Evolutionary conservation across 345 rosid species (phyloP), one percentile per base, ranked within the genome.

Genomic region (Eucalyptus marginata): DNA sequence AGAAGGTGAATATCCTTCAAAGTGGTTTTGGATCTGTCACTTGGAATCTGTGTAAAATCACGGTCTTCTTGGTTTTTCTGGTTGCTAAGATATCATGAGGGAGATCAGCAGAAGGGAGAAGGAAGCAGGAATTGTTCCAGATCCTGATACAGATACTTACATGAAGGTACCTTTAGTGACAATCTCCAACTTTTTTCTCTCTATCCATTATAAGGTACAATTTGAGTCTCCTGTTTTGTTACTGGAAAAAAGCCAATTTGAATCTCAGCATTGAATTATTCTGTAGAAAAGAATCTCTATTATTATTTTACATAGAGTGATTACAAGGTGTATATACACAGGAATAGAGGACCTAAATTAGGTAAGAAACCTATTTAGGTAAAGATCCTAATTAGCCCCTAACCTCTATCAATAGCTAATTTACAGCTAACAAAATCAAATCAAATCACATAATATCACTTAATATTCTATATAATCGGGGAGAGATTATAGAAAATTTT

Each of bases 41-140:
- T 50, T 20, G 18, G 66, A 52, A 44, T 27, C 66, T 40, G 85
- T 51, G 64, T 43, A 24, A 44, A n/a, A n/a, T 49, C 43, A 62
- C 1, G 43, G n/a, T 87, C 17, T 10, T 58, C 85, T 33, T 16
- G 5, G 29, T 66, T 62, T 43, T 68, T 49, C 29, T 36, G 79
- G 17, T 46, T 56, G 7, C 51, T 64, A 87, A 93, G 94, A 93
- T 14, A 90, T 92, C 47, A 90, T 93, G 93, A 58, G 64, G 91
- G 94, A 94, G 87, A 90, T 93, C 25, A 91, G 90, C 54, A 91
- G 88, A 88, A 92, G 93, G 50, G 96, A 93, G 91, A 94, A 91
- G 86, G 89, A 90, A 87, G 93, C 91, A 49, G 93, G 93, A 52
- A 91, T 93, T 52, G 79, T 92, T 47, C 95, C 95, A 7, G 93